Evolutionary conservation across 805 yeast species (phyloP).

Genomic region (Priceomyces medius): DNA sequence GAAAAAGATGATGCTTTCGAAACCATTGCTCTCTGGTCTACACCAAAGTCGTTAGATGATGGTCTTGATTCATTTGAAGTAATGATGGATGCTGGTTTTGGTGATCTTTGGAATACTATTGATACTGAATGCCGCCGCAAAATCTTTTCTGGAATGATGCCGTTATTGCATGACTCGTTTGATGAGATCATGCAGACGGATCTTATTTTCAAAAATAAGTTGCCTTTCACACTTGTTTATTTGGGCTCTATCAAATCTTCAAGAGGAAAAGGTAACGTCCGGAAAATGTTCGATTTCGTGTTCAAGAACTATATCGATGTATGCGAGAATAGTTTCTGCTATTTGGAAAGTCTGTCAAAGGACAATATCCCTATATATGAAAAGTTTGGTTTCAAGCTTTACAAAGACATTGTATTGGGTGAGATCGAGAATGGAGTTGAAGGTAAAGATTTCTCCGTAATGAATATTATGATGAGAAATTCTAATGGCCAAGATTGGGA

Average conservation of each 20-base stretch:
- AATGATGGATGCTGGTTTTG: conserved; percentile 53
- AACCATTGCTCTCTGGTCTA: conserved; percentile 55
- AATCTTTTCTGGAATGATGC: conserved; percentile 50
- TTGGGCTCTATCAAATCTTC: conserved; percentile 44
- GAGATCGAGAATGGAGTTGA: conserved; percentile 22
- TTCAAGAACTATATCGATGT: conserved; percentile 46
- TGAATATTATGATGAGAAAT: conserved; percentile 46
- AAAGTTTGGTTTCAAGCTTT: conserved; percentile 49
- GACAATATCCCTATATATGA: conserved; percentile 53
- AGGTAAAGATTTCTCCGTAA: conserved; percentile 40
- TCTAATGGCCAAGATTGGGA: conserved; percentile 36
- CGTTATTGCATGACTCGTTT: conserved; percentile 49
- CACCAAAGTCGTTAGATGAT: conserved; percentile 41
- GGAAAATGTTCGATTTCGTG: conserved; percentile 50
- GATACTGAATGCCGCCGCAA: conserved; percentile 50
- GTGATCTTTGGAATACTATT: conserved; percentile 47
- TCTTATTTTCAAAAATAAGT: conserved; percentile 33
- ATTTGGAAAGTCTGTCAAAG: conserved; percentile 50
- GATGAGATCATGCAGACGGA: conserved; percentile 46
- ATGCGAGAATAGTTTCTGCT: conserved; percentile 36
- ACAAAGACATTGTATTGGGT: conserved; percentile 49
- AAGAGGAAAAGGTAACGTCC: conserved; percentile 56
- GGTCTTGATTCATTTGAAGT: conserved; percentile 48
- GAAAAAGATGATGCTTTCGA: conserved; percentile 46
- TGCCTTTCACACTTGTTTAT: conserved; percentile 44